Evolutionary conservation across 352 stramenopile genomes (phyloP).

Genomic region (Globisporangium radiosum): DNA sequence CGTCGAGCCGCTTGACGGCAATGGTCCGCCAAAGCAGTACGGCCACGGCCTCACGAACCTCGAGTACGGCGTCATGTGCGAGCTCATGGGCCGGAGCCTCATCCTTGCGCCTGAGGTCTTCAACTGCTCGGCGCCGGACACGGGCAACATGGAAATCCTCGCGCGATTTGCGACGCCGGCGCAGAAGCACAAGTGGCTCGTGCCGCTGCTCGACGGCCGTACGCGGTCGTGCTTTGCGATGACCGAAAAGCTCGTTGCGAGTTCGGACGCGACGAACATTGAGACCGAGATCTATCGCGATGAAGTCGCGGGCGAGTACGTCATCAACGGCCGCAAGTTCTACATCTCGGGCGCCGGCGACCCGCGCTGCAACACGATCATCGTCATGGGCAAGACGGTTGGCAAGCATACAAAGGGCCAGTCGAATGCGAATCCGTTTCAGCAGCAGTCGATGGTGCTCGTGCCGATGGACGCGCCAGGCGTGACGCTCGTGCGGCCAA

Average conservation of each 20-base stretch:
- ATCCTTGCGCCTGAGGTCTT: constrained; percentile 92
- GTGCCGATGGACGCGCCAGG: constrained; percentile 89
- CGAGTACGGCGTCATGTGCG: constrained; percentile 95
- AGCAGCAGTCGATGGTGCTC: constrained; percentile 87
- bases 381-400: constrained; percentile 76
- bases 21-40: constrained; percentile 45
- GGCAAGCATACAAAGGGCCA: constrained; percentile 17
- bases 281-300: constrained; percentile 72
- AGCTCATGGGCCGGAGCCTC: constrained; percentile 91
- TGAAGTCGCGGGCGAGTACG: constrained; percentile 73
- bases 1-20: constrained; percentile 37
- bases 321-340: constrained; percentile 95
- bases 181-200: constrained; percentile 91
- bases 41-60: constrained; percentile 75
- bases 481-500: constrained; percentile 86
- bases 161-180: constrained; percentile 87
- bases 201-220: constrained; percentile 88
- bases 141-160: constrained; percentile 99
- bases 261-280: constrained; percentile 96
- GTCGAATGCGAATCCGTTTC: constrained; percentile 37
- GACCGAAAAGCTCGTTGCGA: constrained; percentile 95
- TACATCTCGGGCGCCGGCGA: constrained; percentile 95
- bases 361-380: constrained; percentile 90
- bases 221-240: constrained; percentile 96
- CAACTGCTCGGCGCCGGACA: constrained; percentile 96